Conservation (phyloP, 108 stramenopile species). For the Cylindrotheca fusiformis region DNA sequence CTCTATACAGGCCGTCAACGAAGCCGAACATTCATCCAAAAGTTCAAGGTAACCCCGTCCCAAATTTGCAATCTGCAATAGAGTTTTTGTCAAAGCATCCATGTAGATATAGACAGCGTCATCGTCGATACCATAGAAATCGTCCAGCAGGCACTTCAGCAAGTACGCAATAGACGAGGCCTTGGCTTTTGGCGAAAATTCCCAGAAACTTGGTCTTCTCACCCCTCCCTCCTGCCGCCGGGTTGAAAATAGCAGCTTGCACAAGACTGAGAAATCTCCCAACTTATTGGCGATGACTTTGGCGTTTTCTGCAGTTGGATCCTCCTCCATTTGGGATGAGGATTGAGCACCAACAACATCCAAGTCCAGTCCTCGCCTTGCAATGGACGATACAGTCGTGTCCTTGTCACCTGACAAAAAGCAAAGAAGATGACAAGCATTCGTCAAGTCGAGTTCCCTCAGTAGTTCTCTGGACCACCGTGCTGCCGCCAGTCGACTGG, state of each 20-base stretch:
- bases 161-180: conserved; percentile 60
- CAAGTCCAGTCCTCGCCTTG: conserved; percentile 60
- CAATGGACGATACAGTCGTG: conserved; percentile 62
- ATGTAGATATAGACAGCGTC: conserved; percentile 41
- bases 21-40: conserved; percentile 60
- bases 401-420: conserved; percentile 79
- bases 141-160: conserved; percentile 57
- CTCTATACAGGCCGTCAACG: conserved; percentile 36
- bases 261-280: conserved; percentile 53
- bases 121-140: conserved; percentile 64
- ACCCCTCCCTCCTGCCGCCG: not conserved
- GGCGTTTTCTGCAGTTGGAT: not conserved
- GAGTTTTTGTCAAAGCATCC: conserved; percentile 35
- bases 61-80: conserved; percentile 21
- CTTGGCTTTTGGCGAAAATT: conserved; percentile 57
- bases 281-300: conserved; percentile 3
- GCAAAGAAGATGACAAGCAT: conserved; percentile 73
- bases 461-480: conserved; percentile 74
- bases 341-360: conserved; percentile 31
- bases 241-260: conserved; percentile 34
- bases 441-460: conserved; percentile 33
- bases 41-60: conserved; percentile 34
- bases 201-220: conserved; percentile 41
- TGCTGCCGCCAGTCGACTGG: conserved; percentile 68
- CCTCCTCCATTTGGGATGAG: not conserved